Evolutionary conservation across 2,329 filamentous ascomycete genomes (phyloP), one percentile per base, ranked within the genome.

Genomic region (Calonectria hawksworthii): DNA sequence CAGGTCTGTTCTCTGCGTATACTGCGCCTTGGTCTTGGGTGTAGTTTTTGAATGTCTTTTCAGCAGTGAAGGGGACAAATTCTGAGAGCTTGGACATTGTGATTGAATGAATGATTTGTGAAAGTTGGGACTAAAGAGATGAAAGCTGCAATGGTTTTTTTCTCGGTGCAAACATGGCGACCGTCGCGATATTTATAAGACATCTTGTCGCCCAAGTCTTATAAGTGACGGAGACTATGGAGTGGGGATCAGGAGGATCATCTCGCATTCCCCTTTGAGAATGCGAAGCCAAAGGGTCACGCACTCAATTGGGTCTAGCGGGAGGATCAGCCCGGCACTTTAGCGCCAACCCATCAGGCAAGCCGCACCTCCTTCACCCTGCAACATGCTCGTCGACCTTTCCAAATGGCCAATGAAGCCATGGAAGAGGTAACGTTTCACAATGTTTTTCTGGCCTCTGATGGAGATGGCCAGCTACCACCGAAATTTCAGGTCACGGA

Each of bases 1-100:
- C 80, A 1, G 71, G 80, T 3, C 89, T 87, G 65, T 77, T 70
- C 23, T 83, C 74, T 23, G 88, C 86, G 76, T 91, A 91, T 5
- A 78, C 75, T 4, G 84, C 76, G 32, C 86, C 88, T 74, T 90
- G 85, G 14, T 38, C 56, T 28, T 28, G 8, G 13, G 56, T 63
- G 36, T 41, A 63, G 14, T 63, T 63, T 16, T 23, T 41, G 34
- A 63, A 63, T 4, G 36, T 63, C 56, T 63, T 63, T 44, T 63
- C 56, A 41, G 56, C 36, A 3, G 56, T 21, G 13, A 28, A 23
- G n/a, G 56, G 56, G 14, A 63, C 56, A 63, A 38, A 28, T 26
- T 28, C 34, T 2, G 56, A 41, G 13, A 1, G 13, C 2, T 10
- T 28, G 14, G 56, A 41, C 56, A 63, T 63, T 34, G 23, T 7